A percentile compares a stretch with the other conserved stretches of the same genome.
These are phyloP conservation scores for Thinopyrum obtusiflorum DNA, from an alignment of 202 grass and related monocot species.

Conservation along the genomic window DNA sequence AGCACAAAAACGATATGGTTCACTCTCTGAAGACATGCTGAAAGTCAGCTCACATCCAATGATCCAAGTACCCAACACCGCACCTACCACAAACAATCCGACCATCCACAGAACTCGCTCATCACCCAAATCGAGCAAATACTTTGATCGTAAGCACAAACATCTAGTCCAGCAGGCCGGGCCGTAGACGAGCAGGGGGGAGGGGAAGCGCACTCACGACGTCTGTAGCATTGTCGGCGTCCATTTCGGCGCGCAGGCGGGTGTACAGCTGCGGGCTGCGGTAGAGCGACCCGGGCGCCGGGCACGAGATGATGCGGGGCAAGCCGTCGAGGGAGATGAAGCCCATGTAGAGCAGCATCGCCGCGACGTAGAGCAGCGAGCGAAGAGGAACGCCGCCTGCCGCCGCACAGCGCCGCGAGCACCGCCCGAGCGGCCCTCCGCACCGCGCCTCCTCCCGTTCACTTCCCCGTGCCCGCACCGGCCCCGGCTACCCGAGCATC, in stretches of 20 bases:
- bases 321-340: slow-evolving; percentile 85
- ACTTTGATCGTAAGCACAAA: slow-evolving; percentile 9
- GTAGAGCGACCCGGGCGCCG: slow-evolving; percentile 72
- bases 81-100: background rate
- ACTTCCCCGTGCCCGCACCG: background rate
- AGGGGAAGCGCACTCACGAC: slow-evolving; percentile 46
- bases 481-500: too few species aligned
- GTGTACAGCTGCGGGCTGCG: slow-evolving; percentile 83
- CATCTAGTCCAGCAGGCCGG: background rate
- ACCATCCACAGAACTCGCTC: background rate
- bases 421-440: slow-evolving; percentile 51
- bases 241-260: slow-evolving; percentile 71
- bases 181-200: background rate
- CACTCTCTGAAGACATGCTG: background rate
- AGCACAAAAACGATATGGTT: background rate
- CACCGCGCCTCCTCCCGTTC: background rate
- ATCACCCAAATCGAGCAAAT: slow-evolving; percentile 3
- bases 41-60: background rate
- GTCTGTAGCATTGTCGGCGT: slow-evolving; percentile 84
- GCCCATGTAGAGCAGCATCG: slow-evolving; percentile 93
- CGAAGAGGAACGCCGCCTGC: slow-evolving; percentile 95
- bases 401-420: slow-evolving; percentile 64
- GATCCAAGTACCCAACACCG: background rate
- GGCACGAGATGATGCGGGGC: slow-evolving; percentile 81
- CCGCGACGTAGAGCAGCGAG: slow-evolving; percentile 82